These are phyloP conservation scores for Lentinula aciculospora DNA, from an alignment of 768 basidiomycete species.

Conservation along the genomic window DNA sequence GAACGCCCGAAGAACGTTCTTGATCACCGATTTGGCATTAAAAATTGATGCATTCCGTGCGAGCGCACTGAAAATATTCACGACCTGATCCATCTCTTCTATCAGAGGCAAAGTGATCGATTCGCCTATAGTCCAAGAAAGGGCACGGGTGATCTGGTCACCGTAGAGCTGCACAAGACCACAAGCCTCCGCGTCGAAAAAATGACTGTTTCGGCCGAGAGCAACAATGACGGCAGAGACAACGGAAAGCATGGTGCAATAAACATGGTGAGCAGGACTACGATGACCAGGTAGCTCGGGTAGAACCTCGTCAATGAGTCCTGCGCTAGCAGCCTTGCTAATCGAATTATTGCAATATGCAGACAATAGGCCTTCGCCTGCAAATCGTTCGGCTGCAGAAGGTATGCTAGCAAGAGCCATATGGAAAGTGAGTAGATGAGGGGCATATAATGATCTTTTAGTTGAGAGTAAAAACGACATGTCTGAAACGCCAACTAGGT, in stretches of 20 bases:
- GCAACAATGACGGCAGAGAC: slow-evolving; percentile 66
- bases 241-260: slow-evolving; percentile 81
- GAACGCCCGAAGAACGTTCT: slow-evolving; percentile 65
- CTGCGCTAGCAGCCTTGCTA: slow-evolving; percentile 69
- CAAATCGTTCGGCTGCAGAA: slow-evolving; percentile 77
- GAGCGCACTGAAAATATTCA: slow-evolving; percentile 73
- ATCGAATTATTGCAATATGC: slow-evolving; percentile 84
- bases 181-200: slow-evolving; percentile 79
- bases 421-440: slow-evolving; percentile 81
- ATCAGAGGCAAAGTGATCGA: slow-evolving; percentile 70
- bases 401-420: slow-evolving; percentile 76
- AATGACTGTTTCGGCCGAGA: slow-evolving; percentile 62
- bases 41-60: slow-evolving; percentile 46
- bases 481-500: slow-evolving; percentile 68
- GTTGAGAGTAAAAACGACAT: slow-evolving; percentile 54
- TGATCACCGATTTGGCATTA: slow-evolving; percentile 44
- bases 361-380: slow-evolving; percentile 73
- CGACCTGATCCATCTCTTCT: slow-evolving; percentile 79
- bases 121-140: slow-evolving; percentile 81
- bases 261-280: slow-evolving; percentile 74
- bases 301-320: slow-evolving; percentile 59
- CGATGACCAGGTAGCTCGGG: slow-evolving; percentile 71
- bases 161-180: slow-evolving; percentile 84
- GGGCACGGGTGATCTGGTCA: slow-evolving; percentile 67
- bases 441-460: slow-evolving; percentile 66